Base-by-base conservation (phyloP, 2,329 filamentous ascomycete species). In the Botrytis fabae region DNA sequence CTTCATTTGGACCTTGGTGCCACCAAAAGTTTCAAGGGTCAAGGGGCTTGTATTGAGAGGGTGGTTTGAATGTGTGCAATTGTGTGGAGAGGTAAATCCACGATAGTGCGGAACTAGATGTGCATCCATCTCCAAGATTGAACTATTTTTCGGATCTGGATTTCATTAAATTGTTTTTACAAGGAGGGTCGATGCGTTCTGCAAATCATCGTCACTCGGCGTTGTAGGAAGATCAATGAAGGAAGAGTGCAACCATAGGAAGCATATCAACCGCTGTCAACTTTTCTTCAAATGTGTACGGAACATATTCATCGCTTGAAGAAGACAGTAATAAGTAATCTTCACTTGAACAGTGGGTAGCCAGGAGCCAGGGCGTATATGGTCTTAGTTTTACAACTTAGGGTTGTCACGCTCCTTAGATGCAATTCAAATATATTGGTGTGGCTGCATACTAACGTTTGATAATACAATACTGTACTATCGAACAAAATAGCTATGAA, bases 191-290 rank as follows among this genome's bases (percentile, higher is more conserved):
- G 51, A 44, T 72, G 70, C 48, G 60, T 42, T 51, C 44, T 48
- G 62, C 70, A 72, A 72, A 72, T 68, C 70, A 72, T 72, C 70
- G 40, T 68, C 70, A 72, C 70, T 68, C n/a, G 62, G 70, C 70
- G 62, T 48, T 68, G 38, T 59, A 51, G 25, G n/a, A 28, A 68
- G 64, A 57, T 57, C 35, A 68, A 40, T 22, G 68, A 60, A 18
- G 54, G 38, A 60, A 51, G 40, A 72, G 66, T 72, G 62, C 54
- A 68, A 54, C 64, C 64, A 28, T 28, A 71, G 44, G 48, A 28
- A 71, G 48, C 46, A 54, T 40, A 48, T 71, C 48, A 60, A 72
- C 70, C 62, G 51, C 70, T 72, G 51, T 72, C 70, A 72, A 69
- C 40, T 28, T 20, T 51, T 57, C 63, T 28, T 68, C 60, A 20